Conservation (phyloP, 106 monocot genomes). For the Xerophyta viscosa region DNA sequence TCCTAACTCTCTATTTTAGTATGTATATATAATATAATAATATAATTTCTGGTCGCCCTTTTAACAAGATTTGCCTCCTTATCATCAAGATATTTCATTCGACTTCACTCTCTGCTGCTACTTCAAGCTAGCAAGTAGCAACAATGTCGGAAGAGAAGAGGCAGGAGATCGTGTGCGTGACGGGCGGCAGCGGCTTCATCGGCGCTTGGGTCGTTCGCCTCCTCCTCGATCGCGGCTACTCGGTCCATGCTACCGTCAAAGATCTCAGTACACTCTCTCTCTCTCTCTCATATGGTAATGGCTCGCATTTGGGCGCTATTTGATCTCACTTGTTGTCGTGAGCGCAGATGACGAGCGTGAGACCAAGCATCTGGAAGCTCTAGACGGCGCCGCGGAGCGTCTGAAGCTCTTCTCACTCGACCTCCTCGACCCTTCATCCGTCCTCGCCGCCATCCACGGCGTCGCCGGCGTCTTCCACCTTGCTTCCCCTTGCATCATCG, state of each 20-base stretch:
- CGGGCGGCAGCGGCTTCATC: slow-evolving; percentile 73
- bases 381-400: slow-evolving; percentile 26
- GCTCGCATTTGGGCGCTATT: background rate
- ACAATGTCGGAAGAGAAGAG: background rate
- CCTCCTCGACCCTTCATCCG: slow-evolving; percentile 42
- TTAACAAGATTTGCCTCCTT: too few relatives aligned
- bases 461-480: slow-evolving; percentile 54
- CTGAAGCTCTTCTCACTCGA: slow-evolving; percentile 49
- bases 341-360: slow-evolving; percentile 51
- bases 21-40: too few relatives aligned
- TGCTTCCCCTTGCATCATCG: slow-evolving; percentile 63
- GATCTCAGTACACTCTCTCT: slow-evolving; percentile 34
- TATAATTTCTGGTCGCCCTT: too few relatives aligned
- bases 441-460: slow-evolving; percentile 38
- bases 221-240: slow-evolving; percentile 73
- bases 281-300: background rate
- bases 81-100: too few relatives aligned
- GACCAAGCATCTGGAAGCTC: slow-evolving; percentile 56
- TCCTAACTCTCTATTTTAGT: too few relatives aligned
- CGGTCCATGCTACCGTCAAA: slow-evolving; percentile 72
- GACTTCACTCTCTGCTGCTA: background rate
- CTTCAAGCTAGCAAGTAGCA: background rate
- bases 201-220: slow-evolving; percentile 59
- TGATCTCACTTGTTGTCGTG: too few relatives aligned
- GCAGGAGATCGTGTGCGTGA: slow-evolving; percentile 36